These are phyloP conservation scores for Sodiomyces alkalinus DNA, from an alignment of 2,329 filamentous ascomycete species.

Conservation along the genomic window DNA sequence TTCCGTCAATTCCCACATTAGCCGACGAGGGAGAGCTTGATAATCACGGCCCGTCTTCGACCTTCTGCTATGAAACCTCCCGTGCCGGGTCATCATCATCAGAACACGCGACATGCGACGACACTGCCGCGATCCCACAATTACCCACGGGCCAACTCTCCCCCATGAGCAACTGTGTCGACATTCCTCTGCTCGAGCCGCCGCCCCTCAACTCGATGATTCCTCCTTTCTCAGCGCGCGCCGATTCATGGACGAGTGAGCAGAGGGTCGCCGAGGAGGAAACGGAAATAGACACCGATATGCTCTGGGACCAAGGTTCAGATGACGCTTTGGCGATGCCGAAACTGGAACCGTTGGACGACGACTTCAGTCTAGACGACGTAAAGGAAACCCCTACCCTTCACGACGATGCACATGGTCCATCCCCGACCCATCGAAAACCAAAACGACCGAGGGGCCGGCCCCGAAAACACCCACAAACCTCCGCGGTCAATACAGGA, in stretches of 20 bases:
- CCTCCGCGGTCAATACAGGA: conserved; percentile 37
- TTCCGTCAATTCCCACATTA: too few species aligned
- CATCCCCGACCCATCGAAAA: conserved; percentile 19
- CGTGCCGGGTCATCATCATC: too few species aligned
- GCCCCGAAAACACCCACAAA: conserved; percentile 65
- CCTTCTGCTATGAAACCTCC: too few species aligned
- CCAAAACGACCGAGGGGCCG: conserved; percentile 58
- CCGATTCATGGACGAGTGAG: conserved; percentile 24
- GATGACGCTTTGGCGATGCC: conserved; percentile 31
- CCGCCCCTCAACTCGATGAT: conserved; percentile 21
- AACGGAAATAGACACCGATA: conserved; percentile 24
- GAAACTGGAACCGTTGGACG: conserved; percentile 42
- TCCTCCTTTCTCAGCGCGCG: conserved; percentile 29
- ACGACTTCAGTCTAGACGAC: conserved; percentile 37
- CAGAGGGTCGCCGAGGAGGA: conserved; percentile 19
- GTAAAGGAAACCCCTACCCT: conserved; percentile 27
- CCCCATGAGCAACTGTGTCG: conserved; percentile 35
- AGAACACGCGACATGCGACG: conserved; percentile 1
- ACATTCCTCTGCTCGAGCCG: conserved; percentile 20
- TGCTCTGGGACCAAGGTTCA: conserved; percentile 28
- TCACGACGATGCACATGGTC: neutral
- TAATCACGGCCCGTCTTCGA: too few species aligned
- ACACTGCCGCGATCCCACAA: too few species aligned
- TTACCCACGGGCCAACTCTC: conserved; percentile 34
- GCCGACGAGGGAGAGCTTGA: too few species aligned